These are phyloP conservation scores for Parmales sp. DNA, from an alignment of 108 stramenopile genomes.

Conservation along the genomic window DNA sequence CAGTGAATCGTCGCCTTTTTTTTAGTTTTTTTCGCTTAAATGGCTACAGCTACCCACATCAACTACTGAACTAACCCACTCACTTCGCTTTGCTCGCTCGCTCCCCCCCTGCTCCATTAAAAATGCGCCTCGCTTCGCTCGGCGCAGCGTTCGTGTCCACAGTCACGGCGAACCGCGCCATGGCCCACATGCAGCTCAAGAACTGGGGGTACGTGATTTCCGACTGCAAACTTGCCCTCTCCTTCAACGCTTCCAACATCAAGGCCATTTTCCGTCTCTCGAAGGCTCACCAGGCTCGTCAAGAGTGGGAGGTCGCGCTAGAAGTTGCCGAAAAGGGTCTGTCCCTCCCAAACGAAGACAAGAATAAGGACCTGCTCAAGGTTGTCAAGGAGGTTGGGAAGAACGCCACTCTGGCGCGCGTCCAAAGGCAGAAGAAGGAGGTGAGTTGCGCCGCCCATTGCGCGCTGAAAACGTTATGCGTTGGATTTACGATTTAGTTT, in stretches of 20 bases:
- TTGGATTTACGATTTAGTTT: no score
- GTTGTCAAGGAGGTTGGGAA: constrained; percentile 47
- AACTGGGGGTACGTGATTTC: constrained; percentile 74
- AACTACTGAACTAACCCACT: no score
- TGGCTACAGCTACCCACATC: no score
- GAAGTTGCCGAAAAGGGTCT: constrained; percentile 69
- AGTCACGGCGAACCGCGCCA: constrained; percentile 58
- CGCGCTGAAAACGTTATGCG: no score
- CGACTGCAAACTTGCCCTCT: constrained; percentile 37
- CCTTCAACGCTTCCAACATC: constrained; percentile 55
- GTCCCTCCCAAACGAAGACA: constrained; percentile 30
- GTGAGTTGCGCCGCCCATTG: no score
- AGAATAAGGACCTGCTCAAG: constrained; percentile 57
- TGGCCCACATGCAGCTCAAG: constrained; percentile 68
- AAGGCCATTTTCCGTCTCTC: constrained; percentile 79
- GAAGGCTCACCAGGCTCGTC: constrained; percentile 63
- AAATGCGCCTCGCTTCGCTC: no score
- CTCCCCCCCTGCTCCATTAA: no score
- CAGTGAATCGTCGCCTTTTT: no score
- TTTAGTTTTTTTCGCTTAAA: no score
- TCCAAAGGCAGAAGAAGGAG: constrained; percentile 65
- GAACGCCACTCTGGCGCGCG: constrained; percentile 25
- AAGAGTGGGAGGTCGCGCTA: constrained; percentile 69
- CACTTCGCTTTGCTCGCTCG: no score
- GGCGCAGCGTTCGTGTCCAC: constrained; percentile 55